Evolutionary conservation across 2,329 filamentous ascomycete genomes (phyloP).

Genomic region (Colletotrichum lindemuthianum): DNA sequence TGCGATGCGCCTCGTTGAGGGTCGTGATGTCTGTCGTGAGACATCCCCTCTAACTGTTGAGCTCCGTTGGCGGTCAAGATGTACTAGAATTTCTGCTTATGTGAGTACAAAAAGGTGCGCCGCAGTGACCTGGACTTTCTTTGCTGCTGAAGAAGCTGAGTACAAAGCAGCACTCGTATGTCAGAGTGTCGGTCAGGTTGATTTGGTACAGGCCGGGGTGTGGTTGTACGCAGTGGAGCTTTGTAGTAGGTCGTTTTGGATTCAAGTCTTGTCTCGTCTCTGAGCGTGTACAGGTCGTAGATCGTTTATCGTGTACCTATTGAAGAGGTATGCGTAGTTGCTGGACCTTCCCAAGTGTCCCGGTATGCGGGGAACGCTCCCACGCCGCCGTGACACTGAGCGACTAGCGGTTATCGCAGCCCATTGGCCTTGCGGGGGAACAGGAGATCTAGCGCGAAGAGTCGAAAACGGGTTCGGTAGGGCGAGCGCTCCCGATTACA

Average conservation of each 20-base stretch:
- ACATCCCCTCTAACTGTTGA: constrained; percentile 52
- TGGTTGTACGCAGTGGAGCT: neutral
- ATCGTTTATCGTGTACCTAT: constrained; percentile 16
- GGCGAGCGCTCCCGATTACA: constrained; percentile 31
- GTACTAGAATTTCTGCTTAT: neutral
- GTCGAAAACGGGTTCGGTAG: constrained; percentile 17
- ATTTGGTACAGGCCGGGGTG: too few relatives aligned
- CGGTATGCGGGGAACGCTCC: constrained; percentile 67
- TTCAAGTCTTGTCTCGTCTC: constrained; percentile 1
- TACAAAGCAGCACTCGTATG: constrained; percentile 26
- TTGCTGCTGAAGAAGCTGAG: constrained; percentile 1
- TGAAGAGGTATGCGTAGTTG: constrained; percentile 14
- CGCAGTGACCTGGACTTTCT: constrained; percentile 3
- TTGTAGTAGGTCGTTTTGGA: constrained; percentile 14
- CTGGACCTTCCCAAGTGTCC: constrained; percentile 42
- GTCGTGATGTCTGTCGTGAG: constrained; percentile 58
- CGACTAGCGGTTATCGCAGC: constrained; percentile 65
- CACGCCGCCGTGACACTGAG: constrained; percentile 66
- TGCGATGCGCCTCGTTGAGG: constrained; percentile 40
- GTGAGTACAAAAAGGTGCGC: neutral
- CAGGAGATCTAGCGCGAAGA: constrained; percentile 17
- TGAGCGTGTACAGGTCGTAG: neutral
- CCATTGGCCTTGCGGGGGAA: constrained; percentile 58
- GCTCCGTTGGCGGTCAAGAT: constrained; percentile 17
- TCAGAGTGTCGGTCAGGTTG: constrained; percentile 4